Evolutionary conservation across 2,329 filamentous ascomycete species (phyloP), one percentile per base, ranked within the genome.

Genomic region (Ophiosphaerella herpotricha): DNA sequence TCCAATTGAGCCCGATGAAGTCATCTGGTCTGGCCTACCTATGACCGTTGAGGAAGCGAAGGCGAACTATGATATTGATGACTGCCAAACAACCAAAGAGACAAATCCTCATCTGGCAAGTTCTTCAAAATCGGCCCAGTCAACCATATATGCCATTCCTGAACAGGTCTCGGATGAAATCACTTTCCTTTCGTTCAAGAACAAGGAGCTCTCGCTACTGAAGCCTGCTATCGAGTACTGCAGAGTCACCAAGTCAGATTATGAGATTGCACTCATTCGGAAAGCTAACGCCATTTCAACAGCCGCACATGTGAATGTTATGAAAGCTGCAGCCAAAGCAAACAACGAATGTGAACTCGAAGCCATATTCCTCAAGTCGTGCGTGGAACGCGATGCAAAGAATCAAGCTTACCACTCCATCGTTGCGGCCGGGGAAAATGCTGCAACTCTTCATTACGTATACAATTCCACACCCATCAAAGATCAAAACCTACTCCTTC

Each of bases 1-100:
- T 2, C 89, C 91, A 13, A 83, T 92, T 64, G 86, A 96, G 62
- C 84, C 90, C n/a, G 89, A 94, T 37, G 86, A 86, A 46, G 91
- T 97, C 50, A 90, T 97, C 68, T 99, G 93, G 93, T 89, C 88
- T 24, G 94, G 94, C 11, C 82, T 97, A 13, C 94, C 93, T 0
- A 78, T 95, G 53, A 89, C 86, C 32, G 76, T 82, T 31, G 82
- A 88, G 36, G 88, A 97, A 67, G 93, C 93, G 6, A 77, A 88
- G 53, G 75, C 83, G 40, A 82, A 83, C 57, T 97, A 76, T 61
- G 76, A 80, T 43, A 69, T 80, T 38, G 93, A 97, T 70, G 79
- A 84, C 32, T 90, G 93, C 56, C 82, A 83, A 50, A 85, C 85
- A 54, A 87, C 86, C 8, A 84, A 83, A 44, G 87, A 94, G 38